Percentiles rank a stretch among this genome's conserved stretches.
phyloP scores from a whole-genome alignment of 495 filamentous ascomycete species.

The Aspergillus sclerotiicarbonarius region DNA sequence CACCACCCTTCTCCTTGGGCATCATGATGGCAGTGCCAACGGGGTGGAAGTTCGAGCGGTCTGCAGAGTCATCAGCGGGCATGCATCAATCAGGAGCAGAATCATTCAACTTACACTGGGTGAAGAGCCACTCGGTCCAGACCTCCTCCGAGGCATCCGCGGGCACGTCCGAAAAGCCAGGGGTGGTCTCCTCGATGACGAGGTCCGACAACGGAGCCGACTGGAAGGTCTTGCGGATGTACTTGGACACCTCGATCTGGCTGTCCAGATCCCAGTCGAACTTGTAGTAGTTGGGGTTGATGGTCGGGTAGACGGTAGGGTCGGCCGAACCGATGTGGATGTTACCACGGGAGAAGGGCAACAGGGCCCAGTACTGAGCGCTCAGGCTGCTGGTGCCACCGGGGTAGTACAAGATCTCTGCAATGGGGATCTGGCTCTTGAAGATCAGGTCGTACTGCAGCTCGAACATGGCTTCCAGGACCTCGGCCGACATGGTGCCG shows the following conservation, averaged over 20 bases:
- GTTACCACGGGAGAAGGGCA: slow-evolving; percentile 53
- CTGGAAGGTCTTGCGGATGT: slow-evolving; percentile 27
- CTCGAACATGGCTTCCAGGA: slow-evolving; percentile 32
- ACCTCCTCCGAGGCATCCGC: slow-evolving; percentile 15
- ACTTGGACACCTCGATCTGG: slow-evolving; percentile 27
- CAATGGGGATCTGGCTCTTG: slow-evolving; percentile 39
- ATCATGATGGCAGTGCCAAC: slow-evolving; percentile 55
- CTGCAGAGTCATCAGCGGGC: slow-evolving; percentile 11
- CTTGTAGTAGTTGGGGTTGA: slow-evolving; percentile 56
- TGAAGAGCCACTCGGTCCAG: slow-evolving; percentile 26
- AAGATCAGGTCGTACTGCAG: slow-evolving; percentile 42
- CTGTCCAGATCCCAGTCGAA: slow-evolving; percentile 49
- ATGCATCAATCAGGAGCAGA: background rate
- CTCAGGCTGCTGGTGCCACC: slow-evolving; percentile 20
- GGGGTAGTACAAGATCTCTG: slow-evolving; percentile 35
- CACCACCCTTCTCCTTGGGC: slow-evolving; percentile 53
- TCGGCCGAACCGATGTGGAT: slow-evolving; percentile 52
- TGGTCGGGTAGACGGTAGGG: slow-evolving; percentile 31
- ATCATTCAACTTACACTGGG: slow-evolving; percentile 30
- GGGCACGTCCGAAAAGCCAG: slow-evolving; percentile 13
- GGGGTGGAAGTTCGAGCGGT: slow-evolving; percentile 41
- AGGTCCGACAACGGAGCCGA: slow-evolving; percentile 20
- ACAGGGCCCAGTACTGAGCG: slow-evolving; percentile 43
- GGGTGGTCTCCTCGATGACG: slow-evolving; percentile 18
- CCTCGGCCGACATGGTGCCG: slow-evolving; percentile 21